Conservation (phyloP, 148 eudicot genomes). For the Arctostaphylos glauca region DNA sequence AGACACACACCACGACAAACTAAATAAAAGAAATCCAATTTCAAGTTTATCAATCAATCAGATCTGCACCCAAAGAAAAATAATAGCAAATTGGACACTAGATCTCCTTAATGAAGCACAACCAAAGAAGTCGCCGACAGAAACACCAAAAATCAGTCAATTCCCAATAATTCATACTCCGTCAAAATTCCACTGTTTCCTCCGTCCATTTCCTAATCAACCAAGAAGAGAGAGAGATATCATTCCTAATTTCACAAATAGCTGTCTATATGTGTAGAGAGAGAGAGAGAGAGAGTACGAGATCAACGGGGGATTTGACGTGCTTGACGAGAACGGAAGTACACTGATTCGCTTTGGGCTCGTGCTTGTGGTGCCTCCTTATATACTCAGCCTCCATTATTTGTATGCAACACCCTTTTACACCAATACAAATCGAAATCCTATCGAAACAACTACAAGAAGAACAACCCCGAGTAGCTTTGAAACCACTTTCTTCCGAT, state of each 20-base stretch:
- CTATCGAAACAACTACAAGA: neutral
- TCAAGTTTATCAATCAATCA: no score
- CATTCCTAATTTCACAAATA: no score
- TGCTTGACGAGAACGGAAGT: conserved; percentile 24
- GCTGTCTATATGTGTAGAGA: neutral
- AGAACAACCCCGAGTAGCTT: neutral
- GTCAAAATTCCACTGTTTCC: no score
- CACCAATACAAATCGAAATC: neutral
- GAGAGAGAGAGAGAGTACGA: conserved; percentile 16
- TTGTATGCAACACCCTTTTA: neutral
- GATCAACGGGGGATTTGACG: conserved; percentile 27
- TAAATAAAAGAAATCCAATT: neutral
- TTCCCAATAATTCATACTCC: no score
- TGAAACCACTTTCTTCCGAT: conserved; percentile 6
- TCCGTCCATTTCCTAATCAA: no score
- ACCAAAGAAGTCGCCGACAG: neutral
- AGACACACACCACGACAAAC: neutral
- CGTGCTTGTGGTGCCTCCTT: conserved; percentile 23
- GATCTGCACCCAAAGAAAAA: no score
- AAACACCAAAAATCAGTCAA: neutral
- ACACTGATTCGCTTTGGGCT: conserved; percentile 25
- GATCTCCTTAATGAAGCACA: neutral
- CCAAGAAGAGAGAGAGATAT: neutral
- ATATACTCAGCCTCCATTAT: conserved; percentile 21
- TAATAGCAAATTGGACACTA: no score